Evolutionary conservation across 176 grass and related monocot genomes (phyloP).

Genomic region (Aegilops bicornis): DNA sequence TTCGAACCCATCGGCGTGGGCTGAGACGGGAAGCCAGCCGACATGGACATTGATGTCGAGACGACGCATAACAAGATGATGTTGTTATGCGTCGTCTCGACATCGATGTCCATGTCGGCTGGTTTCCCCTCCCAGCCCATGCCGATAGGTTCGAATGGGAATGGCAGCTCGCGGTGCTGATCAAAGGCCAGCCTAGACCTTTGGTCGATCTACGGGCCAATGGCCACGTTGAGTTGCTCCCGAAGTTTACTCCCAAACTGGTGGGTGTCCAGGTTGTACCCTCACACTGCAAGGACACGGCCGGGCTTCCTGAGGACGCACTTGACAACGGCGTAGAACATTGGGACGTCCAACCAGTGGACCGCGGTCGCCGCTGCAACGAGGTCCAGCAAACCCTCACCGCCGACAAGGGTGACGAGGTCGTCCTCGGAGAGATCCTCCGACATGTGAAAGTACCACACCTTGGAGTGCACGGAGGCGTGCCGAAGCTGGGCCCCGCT

Average conservation of each 20-base stretch:
- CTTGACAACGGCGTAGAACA: slow-evolving; percentile 64
- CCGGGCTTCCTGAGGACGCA: slow-evolving; percentile 56
- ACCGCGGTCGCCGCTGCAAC: slow-evolving; percentile 50
- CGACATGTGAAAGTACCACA: slow-evolving; percentile 59
- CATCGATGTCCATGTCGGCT: slow-evolving; percentile 32
- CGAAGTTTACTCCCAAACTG: slow-evolving; percentile 37
- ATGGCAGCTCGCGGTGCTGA: slow-evolving; percentile 53
- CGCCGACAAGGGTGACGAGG: slow-evolving; percentile 44
- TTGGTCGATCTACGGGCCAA: slow-evolving; percentile 49
- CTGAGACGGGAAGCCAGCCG: slow-evolving; percentile 48
- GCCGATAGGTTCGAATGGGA: slow-evolving; percentile 67
- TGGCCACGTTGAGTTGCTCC: background rate
- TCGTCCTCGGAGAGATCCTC: slow-evolving; percentile 49
- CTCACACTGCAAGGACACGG: slow-evolving; percentile 66
- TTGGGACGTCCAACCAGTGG: slow-evolving; percentile 72
- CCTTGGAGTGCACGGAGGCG: slow-evolving; percentile 34
- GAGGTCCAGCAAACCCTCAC: slow-evolving; percentile 65
- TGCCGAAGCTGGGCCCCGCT: slow-evolving; percentile 49
- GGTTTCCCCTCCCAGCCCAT: slow-evolving; percentile 57
- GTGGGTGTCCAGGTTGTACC: slow-evolving; percentile 43
- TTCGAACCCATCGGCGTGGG: slow-evolving; percentile 63
- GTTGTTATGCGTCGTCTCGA: slow-evolving; percentile 31
- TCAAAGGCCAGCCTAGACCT: slow-evolving; percentile 42
- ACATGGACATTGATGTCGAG: slow-evolving; percentile 52
- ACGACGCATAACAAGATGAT: slow-evolving; percentile 44